phyloP scores from a whole-genome alignment of 2,329 filamentous ascomycete species.

The Gliomastix tumulicola region DNA sequence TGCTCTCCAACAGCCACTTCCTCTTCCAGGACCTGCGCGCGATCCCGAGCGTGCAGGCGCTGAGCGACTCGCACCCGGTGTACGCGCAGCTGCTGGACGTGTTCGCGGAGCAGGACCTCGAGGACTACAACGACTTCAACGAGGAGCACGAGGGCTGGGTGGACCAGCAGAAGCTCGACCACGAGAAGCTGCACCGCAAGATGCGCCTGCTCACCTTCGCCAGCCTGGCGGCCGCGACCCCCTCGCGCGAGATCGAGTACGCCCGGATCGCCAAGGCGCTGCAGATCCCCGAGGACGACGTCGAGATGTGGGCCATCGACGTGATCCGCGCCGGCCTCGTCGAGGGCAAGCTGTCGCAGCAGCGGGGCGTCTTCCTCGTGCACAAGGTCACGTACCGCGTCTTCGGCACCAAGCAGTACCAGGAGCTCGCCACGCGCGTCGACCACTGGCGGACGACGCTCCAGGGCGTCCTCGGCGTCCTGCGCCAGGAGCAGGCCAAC shows the following conservation, averaged over 20 bases:
- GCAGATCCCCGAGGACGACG: slow-evolving; percentile 73
- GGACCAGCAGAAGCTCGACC: slow-evolving; percentile 66
- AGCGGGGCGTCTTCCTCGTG: slow-evolving; percentile 87
- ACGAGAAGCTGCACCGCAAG: slow-evolving; percentile 77
- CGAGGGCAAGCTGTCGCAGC: slow-evolving; percentile 92
- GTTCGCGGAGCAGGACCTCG: slow-evolving; percentile 87
- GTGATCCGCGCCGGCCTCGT: slow-evolving; percentile 93
- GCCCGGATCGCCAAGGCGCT: slow-evolving; percentile 76
- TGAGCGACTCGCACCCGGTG: slow-evolving; percentile 75
- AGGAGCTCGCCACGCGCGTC: slow-evolving; percentile 82
- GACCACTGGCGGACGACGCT: slow-evolving; percentile 88
- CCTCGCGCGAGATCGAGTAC: slow-evolving; percentile 85
- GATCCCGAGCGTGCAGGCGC: slow-evolving; percentile 76
- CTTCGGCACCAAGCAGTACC: slow-evolving; percentile 97
- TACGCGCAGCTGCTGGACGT: slow-evolving; percentile 93
- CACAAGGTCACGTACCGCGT: slow-evolving; percentile 95
- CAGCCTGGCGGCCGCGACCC: slow-evolving; percentile 76
- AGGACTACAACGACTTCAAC: slow-evolving; percentile 93
- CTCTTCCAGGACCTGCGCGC: slow-evolving; percentile 76
- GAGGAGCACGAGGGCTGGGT: slow-evolving; percentile 85
- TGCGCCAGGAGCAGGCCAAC: slow-evolving; percentile 74
- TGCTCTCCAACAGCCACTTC: slow-evolving; percentile 50
- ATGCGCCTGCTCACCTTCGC: slow-evolving; percentile 93
- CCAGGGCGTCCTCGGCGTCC: slow-evolving; percentile 67
- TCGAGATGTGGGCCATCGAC: slow-evolving; percentile 98